Conservation (phyloP, 2,329 filamentous ascomycete species). For the Colletotrichum euphorbiae region DNA sequence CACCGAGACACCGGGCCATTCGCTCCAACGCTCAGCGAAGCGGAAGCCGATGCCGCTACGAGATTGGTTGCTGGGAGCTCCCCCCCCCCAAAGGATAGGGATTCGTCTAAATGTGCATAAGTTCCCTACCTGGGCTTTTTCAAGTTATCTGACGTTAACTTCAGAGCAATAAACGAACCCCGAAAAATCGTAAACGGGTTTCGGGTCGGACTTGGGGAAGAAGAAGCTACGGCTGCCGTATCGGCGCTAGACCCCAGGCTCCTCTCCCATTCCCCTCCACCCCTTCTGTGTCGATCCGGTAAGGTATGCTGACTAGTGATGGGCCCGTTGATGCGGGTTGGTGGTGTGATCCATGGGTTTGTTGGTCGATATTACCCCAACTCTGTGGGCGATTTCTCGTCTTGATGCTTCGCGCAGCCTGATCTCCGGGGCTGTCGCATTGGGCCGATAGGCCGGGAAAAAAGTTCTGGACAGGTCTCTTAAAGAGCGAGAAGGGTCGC, state of each 20-base stretch:
- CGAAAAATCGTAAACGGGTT: conserved; percentile 10
- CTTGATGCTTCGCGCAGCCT: conserved; percentile 3
- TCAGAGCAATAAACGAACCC: neutral
- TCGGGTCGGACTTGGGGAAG: conserved; percentile 21
- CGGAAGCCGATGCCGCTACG: neutral
- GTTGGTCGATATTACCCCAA: neutral
- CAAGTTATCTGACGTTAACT: neutral
- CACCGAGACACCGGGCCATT: conserved; percentile 1
- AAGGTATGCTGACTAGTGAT: neutral
- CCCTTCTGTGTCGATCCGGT: neutral
- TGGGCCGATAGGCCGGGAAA: neutral
- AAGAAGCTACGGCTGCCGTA: neutral
- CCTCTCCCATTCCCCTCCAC: neutral
- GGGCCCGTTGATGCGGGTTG: neutral
- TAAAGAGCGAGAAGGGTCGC: conserved; percentile 1
- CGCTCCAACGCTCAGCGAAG: neutral
- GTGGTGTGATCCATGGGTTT: conserved; percentile 19
- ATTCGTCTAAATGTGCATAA: conserved; percentile 11
- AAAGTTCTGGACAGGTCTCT: neutral
- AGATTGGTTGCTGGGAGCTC: neutral
- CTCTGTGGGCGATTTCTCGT: neutral
- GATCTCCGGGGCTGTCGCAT: neutral
- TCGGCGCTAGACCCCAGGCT: conserved; percentile 5
- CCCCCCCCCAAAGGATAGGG: neutral
- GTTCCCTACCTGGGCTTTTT: neutral